phyloP scores from a whole-genome alignment of 179 eudicot species.

The Pouteria campechiana region DNA sequence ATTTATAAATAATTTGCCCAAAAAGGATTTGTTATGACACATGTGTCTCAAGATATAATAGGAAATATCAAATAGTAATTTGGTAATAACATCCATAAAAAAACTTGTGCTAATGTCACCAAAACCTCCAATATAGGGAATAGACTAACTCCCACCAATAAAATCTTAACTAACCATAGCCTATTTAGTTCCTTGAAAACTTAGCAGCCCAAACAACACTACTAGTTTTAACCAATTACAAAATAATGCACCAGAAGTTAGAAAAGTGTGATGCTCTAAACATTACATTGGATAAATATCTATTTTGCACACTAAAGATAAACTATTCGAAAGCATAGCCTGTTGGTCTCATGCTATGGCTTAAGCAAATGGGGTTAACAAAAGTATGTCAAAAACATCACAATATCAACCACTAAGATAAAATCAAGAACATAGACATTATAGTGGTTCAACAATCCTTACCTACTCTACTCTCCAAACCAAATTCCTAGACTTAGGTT shows the following conservation, averaged over 20 bases:
- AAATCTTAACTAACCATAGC: constrained; percentile 69
- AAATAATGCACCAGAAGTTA: constrained; percentile 12
- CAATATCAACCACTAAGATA: no score
- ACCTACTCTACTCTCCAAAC: no score
- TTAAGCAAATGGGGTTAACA: no score
- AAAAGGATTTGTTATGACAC: background rate
- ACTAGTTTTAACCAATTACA: constrained; percentile 32
- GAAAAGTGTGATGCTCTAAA: no score
- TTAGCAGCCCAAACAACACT: constrained; percentile 52
- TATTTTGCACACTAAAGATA: no score
- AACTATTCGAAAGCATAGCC: no score
- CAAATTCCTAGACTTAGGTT: no score
- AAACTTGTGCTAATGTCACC: constrained; percentile 97
- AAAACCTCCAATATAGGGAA: constrained; percentile 65
- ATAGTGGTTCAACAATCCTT: no score
- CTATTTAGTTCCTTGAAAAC: constrained; percentile 43
- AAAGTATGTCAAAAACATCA: no score
- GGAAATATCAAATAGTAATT: background rate
- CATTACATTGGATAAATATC: no score
- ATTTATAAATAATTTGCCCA: background rate
- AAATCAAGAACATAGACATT: no score
- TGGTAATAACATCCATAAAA: constrained; percentile 27
- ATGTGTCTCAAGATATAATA: background rate
- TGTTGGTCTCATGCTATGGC: no score
- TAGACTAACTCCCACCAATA: constrained; percentile 37